phyloP scores from a whole-genome alignment of 345 rosid species.

The Populus tremula region DNA sequence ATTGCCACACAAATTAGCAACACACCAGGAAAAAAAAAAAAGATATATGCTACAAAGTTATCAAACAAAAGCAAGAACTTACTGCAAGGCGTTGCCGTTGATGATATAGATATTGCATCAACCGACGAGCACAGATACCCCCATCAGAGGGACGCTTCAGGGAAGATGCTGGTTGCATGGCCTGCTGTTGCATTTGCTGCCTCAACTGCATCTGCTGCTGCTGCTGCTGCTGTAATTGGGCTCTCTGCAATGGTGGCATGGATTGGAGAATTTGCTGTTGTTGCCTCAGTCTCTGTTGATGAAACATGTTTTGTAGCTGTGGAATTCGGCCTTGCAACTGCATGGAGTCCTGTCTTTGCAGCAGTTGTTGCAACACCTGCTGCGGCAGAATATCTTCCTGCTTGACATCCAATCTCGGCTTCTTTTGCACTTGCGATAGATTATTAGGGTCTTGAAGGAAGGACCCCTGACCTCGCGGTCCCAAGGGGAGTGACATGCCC shows the following conservation, averaged over 20 bases:
- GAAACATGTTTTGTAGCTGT: slow-evolving; percentile 68
- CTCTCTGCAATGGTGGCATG: slow-evolving; percentile 78
- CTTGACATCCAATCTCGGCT: slow-evolving; percentile 73
- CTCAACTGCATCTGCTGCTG: slow-evolving; percentile 66
- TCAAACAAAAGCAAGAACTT: slow-evolving; percentile 32
- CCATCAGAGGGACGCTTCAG: slow-evolving; percentile 61
- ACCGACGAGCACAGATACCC: slow-evolving; percentile 87
- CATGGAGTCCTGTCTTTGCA: slow-evolving; percentile 81
- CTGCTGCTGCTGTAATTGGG: slow-evolving; percentile 79
- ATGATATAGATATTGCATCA: slow-evolving; percentile 96
- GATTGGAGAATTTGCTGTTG: slow-evolving; percentile 67
- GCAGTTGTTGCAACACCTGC: slow-evolving; percentile 72
- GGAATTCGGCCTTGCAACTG: slow-evolving; percentile 69
- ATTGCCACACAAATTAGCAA: background rate
- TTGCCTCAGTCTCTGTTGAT: slow-evolving; percentile 68
- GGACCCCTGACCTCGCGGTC: slow-evolving; percentile 55
- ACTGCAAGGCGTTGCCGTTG: slow-evolving; percentile 85
- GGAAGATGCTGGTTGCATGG: slow-evolving; percentile 54
- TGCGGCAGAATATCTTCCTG: slow-evolving; percentile 89
- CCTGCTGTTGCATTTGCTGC: slow-evolving; percentile 80
- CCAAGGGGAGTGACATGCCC: slow-evolving; percentile 58
- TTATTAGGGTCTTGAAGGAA: slow-evolving; percentile 71
- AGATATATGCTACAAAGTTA: background rate
- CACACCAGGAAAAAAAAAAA: background rate
- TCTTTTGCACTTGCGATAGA: slow-evolving; percentile 69